These are phyloP conservation scores for Penicillium subrubescens DNA, from an alignment of 495 filamentous ascomycete genomes.

Conservation along the genomic window DNA sequence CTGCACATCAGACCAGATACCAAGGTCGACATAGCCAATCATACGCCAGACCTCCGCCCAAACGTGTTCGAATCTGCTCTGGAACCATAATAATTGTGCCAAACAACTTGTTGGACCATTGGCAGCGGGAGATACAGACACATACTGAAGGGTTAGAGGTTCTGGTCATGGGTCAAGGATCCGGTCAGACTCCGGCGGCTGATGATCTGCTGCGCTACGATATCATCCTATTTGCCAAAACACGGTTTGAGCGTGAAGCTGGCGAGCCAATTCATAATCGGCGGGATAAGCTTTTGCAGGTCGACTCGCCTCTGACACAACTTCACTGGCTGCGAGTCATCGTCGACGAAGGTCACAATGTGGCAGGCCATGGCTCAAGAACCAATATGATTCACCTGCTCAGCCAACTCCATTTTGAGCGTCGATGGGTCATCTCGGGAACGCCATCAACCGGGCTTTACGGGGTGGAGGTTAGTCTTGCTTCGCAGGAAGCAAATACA, in stretches of 20 bases:
- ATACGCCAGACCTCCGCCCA: constrained; percentile 39
- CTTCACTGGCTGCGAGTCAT: constrained; percentile 86
- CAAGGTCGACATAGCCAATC: constrained; percentile 46
- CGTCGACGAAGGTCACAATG: constrained; percentile 87
- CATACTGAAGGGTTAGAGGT: constrained; percentile 72
- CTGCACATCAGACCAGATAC: constrained; percentile 47
- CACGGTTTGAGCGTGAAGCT: constrained; percentile 67
- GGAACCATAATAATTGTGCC: constrained; percentile 62
- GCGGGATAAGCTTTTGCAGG: constrained; percentile 33
- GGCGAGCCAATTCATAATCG: constrained; percentile 37
- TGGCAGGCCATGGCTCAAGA: constrained; percentile 60
- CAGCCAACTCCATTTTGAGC: constrained; percentile 66
- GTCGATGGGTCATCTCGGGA: constrained; percentile 88
- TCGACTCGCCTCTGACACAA: constrained; percentile 62
- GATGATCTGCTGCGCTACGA: constrained; percentile 69
- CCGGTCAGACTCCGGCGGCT: constrained; percentile 59
- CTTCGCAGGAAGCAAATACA: constrained; percentile 46
- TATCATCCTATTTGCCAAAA: constrained; percentile 75
- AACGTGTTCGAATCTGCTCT: constrained; percentile 62
- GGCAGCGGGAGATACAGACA: constrained; percentile 60
- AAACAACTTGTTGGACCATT: constrained; percentile 56
- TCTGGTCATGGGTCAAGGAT: constrained; percentile 53
- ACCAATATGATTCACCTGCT: constrained; percentile 69
- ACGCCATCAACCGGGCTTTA: constrained; percentile 83
- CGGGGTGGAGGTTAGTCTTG: constrained; percentile 68